Percentiles rank a stretch among this genome's conserved stretches.
Evolutionary conservation across 495 filamentous ascomycete species (phyloP).

Genomic region (Tuber indicum): DNA sequence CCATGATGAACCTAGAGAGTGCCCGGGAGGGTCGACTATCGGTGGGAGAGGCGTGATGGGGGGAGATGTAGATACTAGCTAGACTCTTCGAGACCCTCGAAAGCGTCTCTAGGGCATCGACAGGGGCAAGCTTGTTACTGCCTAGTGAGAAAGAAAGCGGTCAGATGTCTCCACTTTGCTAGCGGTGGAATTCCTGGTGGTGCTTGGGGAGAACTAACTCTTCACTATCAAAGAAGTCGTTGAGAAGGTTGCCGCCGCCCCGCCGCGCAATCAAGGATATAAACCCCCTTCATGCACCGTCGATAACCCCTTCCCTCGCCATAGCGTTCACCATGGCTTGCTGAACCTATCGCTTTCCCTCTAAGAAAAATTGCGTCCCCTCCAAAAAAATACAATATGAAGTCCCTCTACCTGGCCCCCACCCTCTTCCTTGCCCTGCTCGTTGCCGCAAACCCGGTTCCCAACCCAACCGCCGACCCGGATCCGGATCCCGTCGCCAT

Average conservation of each 20-base stretch:
- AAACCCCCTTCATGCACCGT: background rate
- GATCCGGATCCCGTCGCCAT: constrained; percentile 25
- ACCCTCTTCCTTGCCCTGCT: constrained; percentile 15
- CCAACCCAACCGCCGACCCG: constrained; percentile 11
- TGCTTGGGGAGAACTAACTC: background rate
- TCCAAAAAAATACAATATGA: constrained; percentile 6
- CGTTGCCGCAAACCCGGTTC: constrained; percentile 14
- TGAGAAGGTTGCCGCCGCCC: background rate
- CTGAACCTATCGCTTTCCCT: background rate
- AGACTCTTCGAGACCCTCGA: background rate
- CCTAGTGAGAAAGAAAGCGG: background rate
- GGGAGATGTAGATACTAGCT: background rate
- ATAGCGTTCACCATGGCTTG: background rate
- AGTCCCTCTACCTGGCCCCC: background rate
- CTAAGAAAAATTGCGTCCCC: background rate
- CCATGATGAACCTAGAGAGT: background rate
- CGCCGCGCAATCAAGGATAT: background rate
- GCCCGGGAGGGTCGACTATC: background rate
- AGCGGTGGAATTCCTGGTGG: background rate
- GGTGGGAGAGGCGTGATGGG: background rate
- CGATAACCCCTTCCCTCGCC: background rate
- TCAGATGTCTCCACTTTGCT: background rate
- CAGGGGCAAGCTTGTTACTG: background rate
- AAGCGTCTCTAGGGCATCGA: background rate
- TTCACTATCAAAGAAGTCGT: background rate